Base-by-base conservation (phyloP, 2,329 filamentous ascomycete genomes). In the Paraconiothyrium brasiliense region DNA sequence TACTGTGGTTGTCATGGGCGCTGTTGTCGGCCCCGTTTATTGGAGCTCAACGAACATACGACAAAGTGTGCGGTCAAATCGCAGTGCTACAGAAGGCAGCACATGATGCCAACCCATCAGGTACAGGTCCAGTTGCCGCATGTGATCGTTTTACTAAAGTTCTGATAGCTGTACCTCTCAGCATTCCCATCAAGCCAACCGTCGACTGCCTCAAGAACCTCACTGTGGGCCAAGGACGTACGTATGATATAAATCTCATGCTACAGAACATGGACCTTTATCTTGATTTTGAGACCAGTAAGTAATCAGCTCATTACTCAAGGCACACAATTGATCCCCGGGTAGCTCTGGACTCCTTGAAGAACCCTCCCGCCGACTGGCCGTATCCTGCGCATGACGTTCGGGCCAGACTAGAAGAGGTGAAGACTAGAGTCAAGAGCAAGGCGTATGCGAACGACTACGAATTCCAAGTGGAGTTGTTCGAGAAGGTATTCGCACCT, bases 361-460 rank as follows among this genome's bases (percentile, higher is more conserved):
- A 58, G n/a, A 43, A 44, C 11, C 56, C 56, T 32, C 56, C 47
- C 4, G 27, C 46, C 8, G 56, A 58, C 34, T 58, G 44, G 37
- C 47, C 56, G 5, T 58, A 58, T 35, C 56, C 54, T 20, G 14
- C 55, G 30, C 55, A 57, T 34, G 56, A 58, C 20, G 30, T 58
- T 16, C 39, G 41, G 11, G 56, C 47, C 22, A 39, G 37, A 34
- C 9, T 58, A 16, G 56, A n/a, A n/a, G 47, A 51, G 11, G 47
- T 58, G 16, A 58, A 58, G 30, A 9, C 16, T 5, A 58, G 46
- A 34, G 65, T 78, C 3, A 47, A 64, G 0, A 57, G 60, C 34
- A 64, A 63, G 1, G 47, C 51, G 7, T 80, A 78, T 57, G 51
- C 57, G 4, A 76, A 72, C 37, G 76, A 79, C 55, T 78, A 74